Evolutionary conservation across 2,329 filamentous ascomycete genomes (phyloP), one percentile per base, ranked within the genome.

Genomic region (Monilinia polystroma): DNA sequence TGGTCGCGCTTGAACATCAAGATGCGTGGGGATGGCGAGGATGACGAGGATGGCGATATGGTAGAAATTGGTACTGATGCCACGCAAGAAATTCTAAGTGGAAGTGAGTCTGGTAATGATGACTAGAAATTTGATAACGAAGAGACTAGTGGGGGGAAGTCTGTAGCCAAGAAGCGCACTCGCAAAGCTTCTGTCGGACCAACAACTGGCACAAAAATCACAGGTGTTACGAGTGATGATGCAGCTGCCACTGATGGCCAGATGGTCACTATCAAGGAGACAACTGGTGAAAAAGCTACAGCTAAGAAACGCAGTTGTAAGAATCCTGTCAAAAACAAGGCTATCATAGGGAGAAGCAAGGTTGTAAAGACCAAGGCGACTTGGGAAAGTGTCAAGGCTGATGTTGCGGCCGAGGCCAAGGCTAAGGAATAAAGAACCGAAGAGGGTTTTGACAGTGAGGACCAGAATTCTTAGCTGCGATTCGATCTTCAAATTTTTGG

Each of bases 381-480:
- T 56, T 41, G 45, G 45, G 14, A 35, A 4, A 29, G 32, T 56
- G 20, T 38, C 14, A 62, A 41, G 20, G 29, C 45, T 49, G 29
- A 60, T 14, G 20, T 35, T 12, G n/a, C 29, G 8, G 57, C 20
- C 23, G 20, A 60, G n/a, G 11, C 29, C 1, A 18, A 16, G 14
- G n/a, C 14, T 47, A 23, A 35, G 29, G 12, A 47, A n/a, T 20
- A 20, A 35, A 6, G 14, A 35, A 35, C 32, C 32, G 4, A 35
- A 35, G 32, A 35, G 32, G 32, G 32, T 67, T 63, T 80, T 79
- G 1, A 73, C 58, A 35, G 73, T 73, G 0, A 81, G 64, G 0
- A 77, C 70, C 0, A 77, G 70, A 0, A 75, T 59, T 0, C 73
- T 70, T 59, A 80, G 77, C 43, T 35, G 79, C 78, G 6, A 72